Percentiles rank a stretch among this genome's conserved stretches.
These are phyloP conservation scores for Shiraia sp. DNA, from an alignment of 2,329 filamentous ascomycete genomes.

Conservation along the genomic window DNA sequence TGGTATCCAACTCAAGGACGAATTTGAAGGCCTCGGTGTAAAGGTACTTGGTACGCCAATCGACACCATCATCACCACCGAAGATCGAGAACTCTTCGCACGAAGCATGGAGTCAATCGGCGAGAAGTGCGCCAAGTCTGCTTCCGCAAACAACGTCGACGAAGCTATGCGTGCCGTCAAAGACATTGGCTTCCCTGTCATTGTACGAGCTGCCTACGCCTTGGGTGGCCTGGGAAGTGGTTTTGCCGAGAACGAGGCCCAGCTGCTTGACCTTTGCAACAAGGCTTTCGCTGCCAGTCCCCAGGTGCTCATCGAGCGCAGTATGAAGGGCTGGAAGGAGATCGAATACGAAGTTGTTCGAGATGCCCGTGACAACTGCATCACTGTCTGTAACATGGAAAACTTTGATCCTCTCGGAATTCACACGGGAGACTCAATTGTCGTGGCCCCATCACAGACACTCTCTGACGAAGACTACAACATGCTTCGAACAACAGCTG, in stretches of 20 bases:
- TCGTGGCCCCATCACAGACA: constrained; percentile 95
- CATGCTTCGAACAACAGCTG: constrained; percentile 96
- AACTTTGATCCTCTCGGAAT: constrained; percentile 98
- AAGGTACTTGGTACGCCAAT: constrained; percentile 95
- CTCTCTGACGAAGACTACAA: constrained; percentile 98
- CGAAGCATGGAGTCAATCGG: constrained; percentile 98
- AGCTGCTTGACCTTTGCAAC: constrained; percentile 85
- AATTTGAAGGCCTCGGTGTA: constrained; percentile 90
- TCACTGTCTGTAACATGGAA: constrained; percentile 98
- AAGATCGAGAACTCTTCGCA: constrained; percentile 96
- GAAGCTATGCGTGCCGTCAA: constrained; percentile 89
- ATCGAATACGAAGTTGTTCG: constrained; percentile 98
- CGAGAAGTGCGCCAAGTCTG: constrained; percentile 97
- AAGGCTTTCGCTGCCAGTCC: constrained; percentile 95
- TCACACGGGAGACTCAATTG: constrained; percentile 98
- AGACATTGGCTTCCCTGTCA: constrained; percentile 93
- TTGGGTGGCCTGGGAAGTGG: constrained; percentile 93
- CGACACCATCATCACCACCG: constrained; percentile 96
- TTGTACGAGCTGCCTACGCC: constrained; percentile 94
- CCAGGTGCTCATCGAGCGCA: constrained; percentile 93
- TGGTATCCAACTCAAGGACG: constrained; percentile 95
- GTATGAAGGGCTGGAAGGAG: constrained; percentile 99
- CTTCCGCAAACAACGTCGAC: constrained; percentile 83
- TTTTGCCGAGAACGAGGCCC: constrained; percentile 84
- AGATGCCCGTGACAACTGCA: constrained; percentile 97